Base-by-base conservation (phyloP, 148 eudicot genomes). In the Silene conica region DNA sequence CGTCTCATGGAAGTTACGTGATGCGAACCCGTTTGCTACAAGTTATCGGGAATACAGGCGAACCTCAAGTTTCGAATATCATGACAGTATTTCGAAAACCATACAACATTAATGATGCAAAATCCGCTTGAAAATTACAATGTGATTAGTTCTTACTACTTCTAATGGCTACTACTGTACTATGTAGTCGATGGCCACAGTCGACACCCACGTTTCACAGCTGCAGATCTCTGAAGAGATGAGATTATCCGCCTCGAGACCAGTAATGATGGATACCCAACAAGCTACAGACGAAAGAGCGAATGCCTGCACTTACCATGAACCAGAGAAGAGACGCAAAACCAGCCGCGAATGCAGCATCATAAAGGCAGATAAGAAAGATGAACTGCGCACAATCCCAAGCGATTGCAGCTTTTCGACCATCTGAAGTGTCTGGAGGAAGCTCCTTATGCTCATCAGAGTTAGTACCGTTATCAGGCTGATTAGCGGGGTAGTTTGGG, bases 301-400 rank as follows among this genome's bases (percentile, higher is more conserved):
- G 7, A 63, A 63, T 26, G 15, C 31, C 12, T 11, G 64, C 12
- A 10, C 25, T 16, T 4, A 61, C 15, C 12, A 8, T 11, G 9
- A 61, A 61, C 34, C 16, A 19, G 28, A 1, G 3, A 61, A 11
- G 64, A 61, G 31, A 22, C 19, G 16, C 67, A 31, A 28, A 5
- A 26, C 26, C 67, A 14, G 67, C 19, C 15, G 18, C 67, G 28
- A 26, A 12, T 14, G 26, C 3, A 63, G 43, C 43, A 63, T 14
- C 67, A 63, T 25, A 28, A 63, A 63, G 67, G 43, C 67, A 26
- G n/a, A 31, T 15, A n/a, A 38, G 9, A 63, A 63, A 45, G 67
- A 63, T 63, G 19, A 26, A 26, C 19, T 18, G 43, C 43, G 4
- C 68, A 26, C 0, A 3, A 25, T 28, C 67, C 41, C 43, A 28